Evolutionary conservation across 345 rosid genomes (phyloP), one percentile per base, ranked within the genome.

Genomic region (Ricinus communis): DNA sequence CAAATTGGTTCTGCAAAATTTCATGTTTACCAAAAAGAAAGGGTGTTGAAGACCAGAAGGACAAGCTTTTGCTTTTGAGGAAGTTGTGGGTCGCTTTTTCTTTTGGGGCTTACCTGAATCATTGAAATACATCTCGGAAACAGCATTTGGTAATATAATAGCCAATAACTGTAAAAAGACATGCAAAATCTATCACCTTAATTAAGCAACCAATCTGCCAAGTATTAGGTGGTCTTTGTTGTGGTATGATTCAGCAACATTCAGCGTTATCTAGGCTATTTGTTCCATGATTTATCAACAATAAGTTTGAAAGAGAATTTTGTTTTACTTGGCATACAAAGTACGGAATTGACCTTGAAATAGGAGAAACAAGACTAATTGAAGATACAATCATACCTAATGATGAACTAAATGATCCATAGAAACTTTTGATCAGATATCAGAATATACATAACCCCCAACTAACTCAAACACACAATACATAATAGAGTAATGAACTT

Each of bases 41-140:
- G 68, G 68, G 33, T 52, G 50, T 43, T 22, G 41, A 50, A 13
- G 38, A 30, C 1, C 50, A 25, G 75, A 40, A 47, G 63, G 4
- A 40, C 45, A 15, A 57, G 40, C 62, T 30, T 57, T 30, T 15
- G 2, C 62, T 16, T 28, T 18, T 4, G 21, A 28, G 62, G 30
- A 3, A 46, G 21, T 64, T 50, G 11, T 11, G 15, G 25, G 22
- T 53, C n/a, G 45, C 51, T 2, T 38, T 16, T 50, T 62, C 33
- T 33, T 52, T 55, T 19, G 14, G 6, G 51, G 24, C 45, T 60
- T 27, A 24, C 38, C 74, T 62, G 74, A 71, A 71, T 36, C 68
- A 50, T 16, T 24, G 11, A 43, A 25, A 9, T 21, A 47, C 36
- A 71, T 50, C 4, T 36, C 21, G 18, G 47, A 47, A 49, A 31